Percentiles rank a stretch among this genome's conserved stretches.
Conservation (phyloP, 164 flowering plant species). For the Vitis rupestris region DNA sequence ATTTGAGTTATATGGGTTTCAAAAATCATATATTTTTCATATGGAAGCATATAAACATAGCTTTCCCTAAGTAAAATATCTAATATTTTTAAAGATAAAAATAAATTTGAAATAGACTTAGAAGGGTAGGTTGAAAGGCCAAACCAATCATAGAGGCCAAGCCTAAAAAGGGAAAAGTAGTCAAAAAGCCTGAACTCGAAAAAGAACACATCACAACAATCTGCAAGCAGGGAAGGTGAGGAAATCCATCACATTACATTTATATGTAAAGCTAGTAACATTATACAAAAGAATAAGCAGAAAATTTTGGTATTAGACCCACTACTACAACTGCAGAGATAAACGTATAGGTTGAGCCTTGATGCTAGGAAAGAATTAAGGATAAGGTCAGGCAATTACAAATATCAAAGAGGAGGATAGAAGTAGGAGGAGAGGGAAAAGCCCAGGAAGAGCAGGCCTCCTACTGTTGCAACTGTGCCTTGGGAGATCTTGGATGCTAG, state of each 20-base stretch:
- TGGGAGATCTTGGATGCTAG: constrained; percentile 98
- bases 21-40: too few relatives aligned
- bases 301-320: neutral
- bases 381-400: constrained; percentile 18
- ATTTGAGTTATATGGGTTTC: too few relatives aligned
- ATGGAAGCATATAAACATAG: too few relatives aligned
- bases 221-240: neutral
- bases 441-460: constrained; percentile 90
- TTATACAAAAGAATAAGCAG: neutral
- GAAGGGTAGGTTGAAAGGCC: too few relatives aligned
- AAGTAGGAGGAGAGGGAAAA: constrained; percentile 94
- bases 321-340: too few relatives aligned
- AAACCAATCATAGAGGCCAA: too few relatives aligned
- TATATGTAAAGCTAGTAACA: neutral
- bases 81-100: too few relatives aligned
- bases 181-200: too few relatives aligned
- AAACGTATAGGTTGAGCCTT: constrained; percentile 2
- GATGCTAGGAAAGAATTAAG: constrained; percentile 23
- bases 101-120: too few relatives aligned
- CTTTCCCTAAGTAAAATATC: too few relatives aligned
- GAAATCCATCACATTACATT: neutral
- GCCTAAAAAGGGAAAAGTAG: too few relatives aligned
- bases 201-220: neutral
- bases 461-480: constrained; percentile 86
- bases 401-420: constrained; percentile 80